Base-by-base conservation (phyloP, 1,284 basidiomycete genomes). In the Marasmius tenuissimus region DNA sequence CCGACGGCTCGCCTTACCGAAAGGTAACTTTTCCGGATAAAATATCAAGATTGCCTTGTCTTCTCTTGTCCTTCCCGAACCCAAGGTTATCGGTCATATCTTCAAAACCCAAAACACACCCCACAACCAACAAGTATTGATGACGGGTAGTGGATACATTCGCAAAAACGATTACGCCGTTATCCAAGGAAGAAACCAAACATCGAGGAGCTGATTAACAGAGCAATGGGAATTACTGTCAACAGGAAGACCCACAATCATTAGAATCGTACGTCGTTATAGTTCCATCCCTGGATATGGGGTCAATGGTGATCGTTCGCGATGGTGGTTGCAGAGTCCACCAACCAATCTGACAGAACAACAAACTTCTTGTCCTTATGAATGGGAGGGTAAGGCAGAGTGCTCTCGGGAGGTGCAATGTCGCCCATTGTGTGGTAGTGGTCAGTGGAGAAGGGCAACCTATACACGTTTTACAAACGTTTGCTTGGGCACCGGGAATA, bases 261-360 rank as follows among this genome's bases (percentile, higher is more conserved):
- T 97, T 97, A 20, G 92, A 94, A 75, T 97, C 94, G 68, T 84
- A 85, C 54, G 86, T 93, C 7, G 94, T 96, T 76, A 96, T 96
- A 22, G 93, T 97, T 69, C 94, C 94, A 78, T 96, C 94, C 94
- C 89, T 92, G 72, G 39, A 40, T n/a, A 27, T 47, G 37, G 9
- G 6, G 20, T 56, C 20, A 61, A 45, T 18, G 42, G n/a, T 37
- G 22, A 9, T 33, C 48, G 48, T 33, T 27, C 20, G 27, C 7
- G 33, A 35, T 51, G 22, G n/a, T 27, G 27, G 37, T 63, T 55
- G 51, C 48, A 16, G 48, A 51, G 62, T 52, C 67, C 62, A 82
- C 90, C 66, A 70, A 94, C 93, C 93, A 96, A 75, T 97, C 94
- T 59, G 93, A 92, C 49, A 96, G 80, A 40, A 93, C 91, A 35